phyloP scores from a whole-genome alignment of 208 protist genomes.

The Trypanosoma lewisi region DNA sequence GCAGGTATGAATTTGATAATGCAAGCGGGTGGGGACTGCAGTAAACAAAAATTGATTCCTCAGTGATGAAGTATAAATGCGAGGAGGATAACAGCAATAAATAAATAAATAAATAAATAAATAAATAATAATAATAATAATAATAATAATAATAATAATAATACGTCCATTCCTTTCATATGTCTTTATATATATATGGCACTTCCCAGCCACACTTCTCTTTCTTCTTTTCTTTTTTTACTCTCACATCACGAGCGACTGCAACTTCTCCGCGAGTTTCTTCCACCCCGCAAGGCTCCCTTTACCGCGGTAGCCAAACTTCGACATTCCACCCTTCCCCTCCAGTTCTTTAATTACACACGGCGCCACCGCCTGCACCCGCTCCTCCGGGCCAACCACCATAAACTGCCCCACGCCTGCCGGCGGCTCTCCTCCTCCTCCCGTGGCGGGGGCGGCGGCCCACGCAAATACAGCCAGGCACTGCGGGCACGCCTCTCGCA shows the following conservation, averaged over 20 bases:
- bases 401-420: constrained; percentile 61
- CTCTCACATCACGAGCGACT: constrained; percentile 4
- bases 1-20: too few relatives aligned
- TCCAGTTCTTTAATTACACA: constrained; percentile 39
- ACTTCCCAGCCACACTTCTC: neutral
- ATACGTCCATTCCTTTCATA: neutral
- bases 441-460: constrained; percentile 23
- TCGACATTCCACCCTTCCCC: constrained; percentile 71
- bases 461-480: constrained; percentile 62
- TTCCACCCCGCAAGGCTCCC: constrained; percentile 64
- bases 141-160: neutral
- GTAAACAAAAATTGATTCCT: neutral
- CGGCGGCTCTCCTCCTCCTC: constrained; percentile 5
- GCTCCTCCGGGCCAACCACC: constrained; percentile 44
- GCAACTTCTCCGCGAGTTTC: constrained; percentile 36
- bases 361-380: constrained; percentile 36
- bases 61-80: neutral
- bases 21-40: too few relatives aligned
- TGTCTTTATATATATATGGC: neutral
- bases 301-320: constrained; percentile 76
- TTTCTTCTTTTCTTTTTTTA: neutral
- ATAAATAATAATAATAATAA: neutral
- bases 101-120: neutral
- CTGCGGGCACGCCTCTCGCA: constrained; percentile 29
- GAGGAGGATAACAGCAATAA: neutral